phyloP scores from a whole-genome alignment of 2,329 filamentous ascomycete species.

The Fusarium pseudograminearum region DNA sequence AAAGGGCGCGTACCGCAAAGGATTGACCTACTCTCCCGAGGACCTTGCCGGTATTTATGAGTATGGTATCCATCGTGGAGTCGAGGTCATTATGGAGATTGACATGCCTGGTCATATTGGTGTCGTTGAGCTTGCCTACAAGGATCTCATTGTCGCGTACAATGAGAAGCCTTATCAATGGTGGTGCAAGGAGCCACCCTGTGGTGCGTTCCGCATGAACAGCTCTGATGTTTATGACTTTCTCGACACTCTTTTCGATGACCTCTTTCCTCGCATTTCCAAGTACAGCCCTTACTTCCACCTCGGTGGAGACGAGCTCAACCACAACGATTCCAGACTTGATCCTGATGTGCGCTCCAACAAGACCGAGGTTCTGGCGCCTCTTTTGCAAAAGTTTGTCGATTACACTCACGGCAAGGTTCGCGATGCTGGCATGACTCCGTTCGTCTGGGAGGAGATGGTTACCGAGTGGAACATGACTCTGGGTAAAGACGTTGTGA shows the following conservation, averaged over 20 bases:
- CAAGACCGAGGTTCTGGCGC: constrained; percentile 72
- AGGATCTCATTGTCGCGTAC: constrained; percentile 67
- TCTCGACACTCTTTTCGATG: constrained; percentile 77
- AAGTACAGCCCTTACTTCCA: constrained; percentile 83
- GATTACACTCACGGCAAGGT: constrained; percentile 76
- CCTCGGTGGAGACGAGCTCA: constrained; percentile 89
- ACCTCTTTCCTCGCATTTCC: constrained; percentile 77
- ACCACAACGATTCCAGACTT: constrained; percentile 72
- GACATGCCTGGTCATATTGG: constrained; percentile 72
- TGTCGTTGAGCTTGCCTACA: constrained; percentile 64
- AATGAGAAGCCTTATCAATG: constrained; percentile 66
- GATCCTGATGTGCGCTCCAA: constrained; percentile 80
- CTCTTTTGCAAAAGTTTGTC: constrained; percentile 82
- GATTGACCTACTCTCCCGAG: constrained; percentile 73
- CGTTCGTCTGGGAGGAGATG: constrained; percentile 92
- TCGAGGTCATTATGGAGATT: constrained; percentile 71
- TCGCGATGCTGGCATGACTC: constrained; percentile 71
- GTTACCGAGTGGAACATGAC: constrained; percentile 81
- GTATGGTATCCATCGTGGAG: constrained; percentile 73
- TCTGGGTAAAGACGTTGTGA: constrained; percentile 75
- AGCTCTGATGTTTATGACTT: constrained; percentile 76
- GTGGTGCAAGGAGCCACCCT: constrained; percentile 73
- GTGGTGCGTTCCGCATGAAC: constrained; percentile 81
- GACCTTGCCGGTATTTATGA: constrained; percentile 76
- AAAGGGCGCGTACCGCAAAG: constrained; percentile 78